Conservation (phyloP, 441 rosid species). For the Croton setiger region DNA sequence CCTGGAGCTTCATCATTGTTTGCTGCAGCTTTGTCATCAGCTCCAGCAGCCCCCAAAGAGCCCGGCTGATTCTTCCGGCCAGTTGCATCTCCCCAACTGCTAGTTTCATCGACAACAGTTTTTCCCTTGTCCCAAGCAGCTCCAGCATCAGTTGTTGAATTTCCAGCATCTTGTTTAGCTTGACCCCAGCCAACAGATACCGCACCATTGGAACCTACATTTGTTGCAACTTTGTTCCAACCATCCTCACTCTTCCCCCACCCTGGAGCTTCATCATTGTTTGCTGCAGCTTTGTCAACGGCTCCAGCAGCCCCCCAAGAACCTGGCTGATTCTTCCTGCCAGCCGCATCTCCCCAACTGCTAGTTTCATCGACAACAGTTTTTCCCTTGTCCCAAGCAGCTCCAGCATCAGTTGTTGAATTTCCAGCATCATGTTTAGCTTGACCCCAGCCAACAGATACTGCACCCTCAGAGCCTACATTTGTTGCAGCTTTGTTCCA, state of each 20-base stretch:
- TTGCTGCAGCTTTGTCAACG: slow-evolving; percentile 26
- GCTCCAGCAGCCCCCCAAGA: slow-evolving; percentile 37
- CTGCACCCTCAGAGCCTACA: slow-evolving; percentile 28
- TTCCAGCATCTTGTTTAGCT: slow-evolving; percentile 22
- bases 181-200: slow-evolving; percentile 41
- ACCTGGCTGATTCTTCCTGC: slow-evolving; percentile 20
- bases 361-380: slow-evolving; percentile 15
- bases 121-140: slow-evolving; percentile 33
- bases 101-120: slow-evolving; percentile 16
- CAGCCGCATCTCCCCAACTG: slow-evolving; percentile 24
- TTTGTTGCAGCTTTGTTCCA: slow-evolving; percentile 52
- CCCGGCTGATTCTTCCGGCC: slow-evolving; percentile 20
- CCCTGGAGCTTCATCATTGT: slow-evolving; percentile 29
- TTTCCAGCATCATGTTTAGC: slow-evolving; percentile 22
- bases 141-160: slow-evolving; percentile 23
- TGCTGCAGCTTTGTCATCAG: slow-evolving; percentile 24
- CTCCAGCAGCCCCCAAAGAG: slow-evolving; percentile 35
- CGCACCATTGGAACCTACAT: slow-evolving; percentile 31
- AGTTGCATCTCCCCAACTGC: slow-evolving; percentile 24
- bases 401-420: slow-evolving; percentile 25
- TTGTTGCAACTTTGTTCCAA: slow-evolving; percentile 50
- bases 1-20: slow-evolving; percentile 24
- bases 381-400: slow-evolving; percentile 31
- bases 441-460: slow-evolving; percentile 41
- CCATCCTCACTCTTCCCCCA: slow-evolving; percentile 21